Evolutionary conservation across 352 stramenopile species (phyloP), one percentile per base, ranked within the genome.

Genomic region (Globisporangium cystogenes): DNA sequence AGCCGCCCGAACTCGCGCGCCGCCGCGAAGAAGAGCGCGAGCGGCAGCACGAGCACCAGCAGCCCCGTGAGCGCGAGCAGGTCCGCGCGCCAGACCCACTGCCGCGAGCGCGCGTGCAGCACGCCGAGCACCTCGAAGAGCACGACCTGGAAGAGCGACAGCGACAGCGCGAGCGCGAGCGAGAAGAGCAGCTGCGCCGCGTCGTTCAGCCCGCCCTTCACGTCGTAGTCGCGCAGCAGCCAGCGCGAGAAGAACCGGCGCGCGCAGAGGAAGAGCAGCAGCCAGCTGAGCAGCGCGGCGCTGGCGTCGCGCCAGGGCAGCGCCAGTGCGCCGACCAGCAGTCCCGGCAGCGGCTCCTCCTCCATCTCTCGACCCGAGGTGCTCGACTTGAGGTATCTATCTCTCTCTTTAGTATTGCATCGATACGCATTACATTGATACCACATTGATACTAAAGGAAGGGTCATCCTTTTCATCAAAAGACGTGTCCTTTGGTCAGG

Each of bases 201-300:
- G 33, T n/a, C n/a, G n/a, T n/a, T n/a, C n/a, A n/a, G n/a, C n/a
- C 49, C 53, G 31, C 63, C 72, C 48, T 81, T 83, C 51, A 93
- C 74, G 27, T 85, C 78, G 52, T 93, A 93, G 64, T 93, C 82
- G 15, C 76, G 78, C 62, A 93, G 91, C 44, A 93, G 72, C 80
- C 82, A 91, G 72, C 69, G 80, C 21, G 80, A 74, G 69, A 93
- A 91, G 69, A 93, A 93, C 51, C 77, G 70, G 29, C 80, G 79
- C 40, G 82, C 76, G 49, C 90, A 89, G 7, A 76, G 23, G 67
- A 91, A 89, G 50, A 80, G 70, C 7, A 67, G 42, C 31, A 76
- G 49, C 74, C 74, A 88, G 49, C 74, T 85, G 37, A 51, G 53
- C 10, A 67, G 26, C 14, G 67, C n/a, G 76, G 14, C 14, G 29